Percentiles rank a stretch among this genome's conserved stretches.
phyloP scores from a whole-genome alignment of 2,329 filamentous ascomycete species.

The Leptosphaerulina australis region DNA sequence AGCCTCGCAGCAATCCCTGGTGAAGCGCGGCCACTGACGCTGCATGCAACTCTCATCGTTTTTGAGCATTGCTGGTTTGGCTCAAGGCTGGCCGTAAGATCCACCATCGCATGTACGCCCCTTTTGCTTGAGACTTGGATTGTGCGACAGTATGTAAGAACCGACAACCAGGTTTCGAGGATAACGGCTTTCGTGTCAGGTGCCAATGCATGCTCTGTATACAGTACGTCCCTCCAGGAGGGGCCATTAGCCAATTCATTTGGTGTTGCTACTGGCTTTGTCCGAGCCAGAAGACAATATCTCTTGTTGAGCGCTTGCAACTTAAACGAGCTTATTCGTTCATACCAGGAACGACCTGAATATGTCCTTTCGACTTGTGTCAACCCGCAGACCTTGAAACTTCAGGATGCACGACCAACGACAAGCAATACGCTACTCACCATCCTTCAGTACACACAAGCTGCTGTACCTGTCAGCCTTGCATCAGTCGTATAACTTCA shows the following conservation, averaged over 20 bases:
- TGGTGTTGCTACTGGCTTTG: constrained; percentile 16
- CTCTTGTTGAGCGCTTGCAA: constrained; percentile 6
- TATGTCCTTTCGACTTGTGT: constrained; percentile 14
- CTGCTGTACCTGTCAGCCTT: constrained; percentile 27
- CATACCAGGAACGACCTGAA: neutral
- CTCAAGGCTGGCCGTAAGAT: constrained; percentile 22
- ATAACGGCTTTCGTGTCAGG: constrained; percentile 42
- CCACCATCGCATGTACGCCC: constrained; percentile 37
- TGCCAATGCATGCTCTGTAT: constrained; percentile 39
- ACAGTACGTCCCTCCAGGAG: constrained; percentile 14
- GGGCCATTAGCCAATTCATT: constrained; percentile 12
- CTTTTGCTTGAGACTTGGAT: constrained; percentile 26
- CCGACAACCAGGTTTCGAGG: constrained; percentile 44
- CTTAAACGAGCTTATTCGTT: constrained; percentile 5
- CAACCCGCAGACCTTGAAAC: constrained; percentile 32
- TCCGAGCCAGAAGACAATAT: constrained; percentile 17
- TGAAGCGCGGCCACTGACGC: constrained; percentile 7
- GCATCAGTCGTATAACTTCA: constrained; percentile 18
- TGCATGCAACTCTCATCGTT: constrained; percentile 9
- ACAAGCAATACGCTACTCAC: constrained; percentile 3
- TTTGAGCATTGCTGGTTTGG: constrained; percentile 12
- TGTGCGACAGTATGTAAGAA: constrained; percentile 37
- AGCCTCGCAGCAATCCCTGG: constrained; percentile 11
- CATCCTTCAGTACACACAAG: constrained; percentile 15
- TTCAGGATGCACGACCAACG: constrained; percentile 25